These are phyloP conservation scores for Eragrostis tef DNA, from an alignment of 202 grass and related monocot genomes.

Conservation along the genomic window DNA sequence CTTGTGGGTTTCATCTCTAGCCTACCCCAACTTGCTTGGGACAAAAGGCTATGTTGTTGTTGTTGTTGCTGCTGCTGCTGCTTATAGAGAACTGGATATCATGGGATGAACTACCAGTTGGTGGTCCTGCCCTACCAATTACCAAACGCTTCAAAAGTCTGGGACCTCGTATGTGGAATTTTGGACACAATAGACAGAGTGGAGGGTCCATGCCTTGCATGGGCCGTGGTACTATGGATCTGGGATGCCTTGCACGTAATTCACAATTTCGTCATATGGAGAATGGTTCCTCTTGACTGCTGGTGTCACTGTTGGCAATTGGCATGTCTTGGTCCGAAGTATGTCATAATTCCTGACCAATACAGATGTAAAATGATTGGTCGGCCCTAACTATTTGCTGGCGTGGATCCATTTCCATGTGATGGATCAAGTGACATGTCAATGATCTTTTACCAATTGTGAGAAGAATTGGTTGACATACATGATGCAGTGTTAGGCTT, in stretches of 20 bases:
- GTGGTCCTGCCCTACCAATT: background rate
- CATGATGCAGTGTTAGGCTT: background rate
- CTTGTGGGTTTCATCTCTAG: too few relatives aligned
- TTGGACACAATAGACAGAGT: background rate
- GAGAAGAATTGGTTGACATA: background rate
- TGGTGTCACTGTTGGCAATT: background rate
- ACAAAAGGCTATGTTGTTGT: too few relatives aligned
- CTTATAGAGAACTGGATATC: background rate
- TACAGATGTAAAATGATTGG: background rate
- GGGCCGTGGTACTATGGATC: background rate
- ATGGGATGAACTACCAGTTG: background rate
- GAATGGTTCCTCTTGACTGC: background rate
- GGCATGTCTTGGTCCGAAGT: background rate
- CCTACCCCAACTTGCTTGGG: too few relatives aligned
- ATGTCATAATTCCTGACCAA: constrained; percentile 11
- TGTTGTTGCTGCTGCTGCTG: too few relatives aligned
- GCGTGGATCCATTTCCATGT: constrained; percentile 1
- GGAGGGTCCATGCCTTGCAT: constrained; percentile 7
- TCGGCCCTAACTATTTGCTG: background rate
- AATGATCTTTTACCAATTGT: constrained; percentile 12
- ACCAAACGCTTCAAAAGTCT: background rate
- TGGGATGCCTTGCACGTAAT: background rate
- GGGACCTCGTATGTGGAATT: constrained; percentile 20
- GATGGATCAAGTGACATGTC: background rate
- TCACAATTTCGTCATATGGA: background rate